These are phyloP conservation scores for Auxenochlorella pyrenoidosa DNA, from an alignment of 139 green algal species.

Conservation along the genomic window DNA sequence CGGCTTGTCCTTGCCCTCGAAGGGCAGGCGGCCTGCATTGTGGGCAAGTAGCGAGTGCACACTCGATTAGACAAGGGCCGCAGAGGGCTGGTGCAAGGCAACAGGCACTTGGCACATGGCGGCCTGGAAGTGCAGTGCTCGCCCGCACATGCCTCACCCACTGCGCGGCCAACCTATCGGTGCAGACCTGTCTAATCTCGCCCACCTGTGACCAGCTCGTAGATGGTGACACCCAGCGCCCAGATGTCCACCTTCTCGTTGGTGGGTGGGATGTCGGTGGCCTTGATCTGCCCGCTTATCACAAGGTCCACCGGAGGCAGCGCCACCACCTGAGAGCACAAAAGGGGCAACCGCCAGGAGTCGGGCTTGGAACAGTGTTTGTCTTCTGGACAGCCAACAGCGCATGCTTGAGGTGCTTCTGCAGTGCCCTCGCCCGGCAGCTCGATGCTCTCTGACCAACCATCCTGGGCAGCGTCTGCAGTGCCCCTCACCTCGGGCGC, in stretches of 20 bases:
- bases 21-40: conserved; percentile 63
- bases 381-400: neutral
- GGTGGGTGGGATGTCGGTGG: conserved; percentile 58
- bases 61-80: too few species aligned
- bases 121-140: neutral
- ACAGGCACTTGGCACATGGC: neutral
- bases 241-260: conserved; percentile 81
- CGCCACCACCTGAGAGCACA: conserved; percentile 50
- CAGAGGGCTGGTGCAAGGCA: too few species aligned
- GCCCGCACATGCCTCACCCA: neutral
- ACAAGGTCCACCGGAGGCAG: conserved; percentile 72
- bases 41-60: neutral
- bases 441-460: too few species aligned
- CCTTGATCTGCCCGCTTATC: conserved; percentile 48
- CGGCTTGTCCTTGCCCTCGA: conserved; percentile 67
- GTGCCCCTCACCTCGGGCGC: conserved; percentile 66
- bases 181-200: neutral
- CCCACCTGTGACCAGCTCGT: conserved; percentile 77
- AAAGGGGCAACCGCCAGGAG: too few species aligned
- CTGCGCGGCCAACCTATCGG: neutral
- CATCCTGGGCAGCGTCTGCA: too few species aligned
- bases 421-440: neutral
- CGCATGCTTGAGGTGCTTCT: neutral
- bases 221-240: conserved; percentile 79
- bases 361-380: neutral